Conservation (phyloP, 2,329 filamentous ascomycete genomes). For the Calonectria hawksworthii region DNA sequence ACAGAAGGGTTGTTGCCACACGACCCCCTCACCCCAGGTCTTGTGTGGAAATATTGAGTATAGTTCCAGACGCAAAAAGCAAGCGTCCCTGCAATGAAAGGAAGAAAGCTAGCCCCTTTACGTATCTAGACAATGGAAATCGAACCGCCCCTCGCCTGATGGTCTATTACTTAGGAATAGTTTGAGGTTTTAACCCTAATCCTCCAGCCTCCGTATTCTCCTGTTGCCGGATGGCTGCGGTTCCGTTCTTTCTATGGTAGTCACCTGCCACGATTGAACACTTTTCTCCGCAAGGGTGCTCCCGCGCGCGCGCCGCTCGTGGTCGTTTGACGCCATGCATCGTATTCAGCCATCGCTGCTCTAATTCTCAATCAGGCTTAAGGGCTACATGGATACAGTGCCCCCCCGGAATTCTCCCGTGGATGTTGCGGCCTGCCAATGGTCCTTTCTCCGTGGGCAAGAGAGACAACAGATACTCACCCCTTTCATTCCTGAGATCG, state of each 20-base stretch:
- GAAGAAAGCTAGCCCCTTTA: neutral
- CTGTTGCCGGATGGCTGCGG: neutral
- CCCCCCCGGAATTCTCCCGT: neutral
- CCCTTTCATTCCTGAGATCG: neutral
- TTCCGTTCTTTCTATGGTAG: neutral
- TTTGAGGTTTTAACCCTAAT: neutral
- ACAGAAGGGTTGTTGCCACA: neutral
- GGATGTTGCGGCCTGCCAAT: neutral
- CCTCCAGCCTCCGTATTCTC: neutral
- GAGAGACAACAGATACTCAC: neutral
- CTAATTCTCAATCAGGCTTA: neutral
- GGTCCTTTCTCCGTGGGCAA: neutral
- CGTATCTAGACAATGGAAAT: neutral
- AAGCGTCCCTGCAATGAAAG: neutral
- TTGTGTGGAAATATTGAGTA: neutral
- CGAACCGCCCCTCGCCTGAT: neutral
- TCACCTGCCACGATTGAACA: neutral
- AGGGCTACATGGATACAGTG: neutral
- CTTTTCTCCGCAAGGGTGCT: neutral
- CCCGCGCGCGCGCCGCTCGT: neutral
- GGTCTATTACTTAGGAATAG: neutral
- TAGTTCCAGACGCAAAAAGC: slow-evolving; percentile 1
- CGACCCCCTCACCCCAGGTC: neutral
- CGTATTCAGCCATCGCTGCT: neutral
- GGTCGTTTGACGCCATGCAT: neutral